Base-by-base conservation (phyloP, 192 early-diverging fungal genomes). In the Ambispora gerdemannii region DNA sequence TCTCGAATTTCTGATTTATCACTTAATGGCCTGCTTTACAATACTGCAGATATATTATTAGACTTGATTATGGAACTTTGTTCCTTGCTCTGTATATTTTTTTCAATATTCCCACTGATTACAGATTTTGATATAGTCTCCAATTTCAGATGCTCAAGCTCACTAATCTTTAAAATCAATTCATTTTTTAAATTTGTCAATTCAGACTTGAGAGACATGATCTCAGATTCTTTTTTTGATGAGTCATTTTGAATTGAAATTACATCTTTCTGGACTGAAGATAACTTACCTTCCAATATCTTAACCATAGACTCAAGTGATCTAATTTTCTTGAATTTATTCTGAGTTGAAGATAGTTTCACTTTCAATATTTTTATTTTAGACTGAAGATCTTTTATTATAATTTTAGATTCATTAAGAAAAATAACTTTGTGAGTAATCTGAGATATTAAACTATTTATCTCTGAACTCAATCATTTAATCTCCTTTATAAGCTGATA, bases 271-370 rank as follows among this genome's bases (percentile, higher is more conserved):
- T 66, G 38, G 24, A 13, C 15, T 66, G 38, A 66, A 51, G 7
- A 38, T 66, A 66, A 66, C 30, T 66, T 66, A 51, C 22, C 59
- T 62, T 62, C 32, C 27, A 66, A 66, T 51, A 20, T 31, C 31
- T 66, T 66, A 13, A 66, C 50, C 50, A 32, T 24, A 66, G 17
- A 17, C 50, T 50, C 43, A 50, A 66, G 63, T 30, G 32, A 50
- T 30, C 50, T 66, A 51, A 66, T 66, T 11, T 10, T 15, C 38
- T 15, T 10, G 7, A 10, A 43, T 6, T 10, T 43, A 10, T 15
- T 43, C 7, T 6, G 7, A 43, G n/a, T n/a, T n/a, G n/a, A n/a
- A n/a, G n/a, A n/a, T n/a, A n/a, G n/a, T n/a, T n/a, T n/a, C n/a
- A n/a, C n/a, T n/a, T n/a, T n/a, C n/a, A n/a, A n/a, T n/a, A n/a